These are phyloP conservation scores for Rhodomyrtus psidioides DNA, from an alignment of 441 rosid species.

Conservation along the genomic window DNA sequence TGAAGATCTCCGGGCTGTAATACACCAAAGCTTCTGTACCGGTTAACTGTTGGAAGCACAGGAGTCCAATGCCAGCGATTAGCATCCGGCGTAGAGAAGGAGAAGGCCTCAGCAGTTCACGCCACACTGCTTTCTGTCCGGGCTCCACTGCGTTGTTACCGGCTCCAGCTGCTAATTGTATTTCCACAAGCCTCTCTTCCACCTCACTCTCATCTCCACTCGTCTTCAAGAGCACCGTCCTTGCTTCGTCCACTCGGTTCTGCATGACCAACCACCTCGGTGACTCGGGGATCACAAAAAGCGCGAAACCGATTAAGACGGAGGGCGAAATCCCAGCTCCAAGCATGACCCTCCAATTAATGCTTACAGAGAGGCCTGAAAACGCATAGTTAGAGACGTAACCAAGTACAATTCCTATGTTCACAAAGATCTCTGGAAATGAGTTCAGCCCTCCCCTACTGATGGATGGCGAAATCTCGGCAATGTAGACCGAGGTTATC, in stretches of 20 bases:
- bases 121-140: neutral
- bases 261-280: slow-evolving; percentile 4
- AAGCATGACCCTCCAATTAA: slow-evolving; percentile 1
- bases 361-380: neutral
- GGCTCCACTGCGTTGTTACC: neutral
- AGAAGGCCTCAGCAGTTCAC: neutral
- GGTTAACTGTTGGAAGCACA: slow-evolving; percentile 1
- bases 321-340: slow-evolving; percentile 1
- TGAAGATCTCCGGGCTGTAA: neutral
- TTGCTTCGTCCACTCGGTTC: neutral
- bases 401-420: neutral
- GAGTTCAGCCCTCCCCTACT: neutral
- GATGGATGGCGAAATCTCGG: neutral
- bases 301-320: neutral
- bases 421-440: neutral
- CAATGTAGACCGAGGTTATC: neutral
- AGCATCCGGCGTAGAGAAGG: slow-evolving; percentile 1
- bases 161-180: neutral
- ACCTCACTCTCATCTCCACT: neutral
- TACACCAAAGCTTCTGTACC: neutral
- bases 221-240: neutral
- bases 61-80: neutral
- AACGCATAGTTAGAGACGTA: neutral
- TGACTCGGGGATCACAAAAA: neutral
- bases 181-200: neutral